Evolutionary conservation across 768 basidiomycete genomes (phyloP), one percentile per base, ranked within the genome.

Genomic region (Boletus tomentosulus): DNA sequence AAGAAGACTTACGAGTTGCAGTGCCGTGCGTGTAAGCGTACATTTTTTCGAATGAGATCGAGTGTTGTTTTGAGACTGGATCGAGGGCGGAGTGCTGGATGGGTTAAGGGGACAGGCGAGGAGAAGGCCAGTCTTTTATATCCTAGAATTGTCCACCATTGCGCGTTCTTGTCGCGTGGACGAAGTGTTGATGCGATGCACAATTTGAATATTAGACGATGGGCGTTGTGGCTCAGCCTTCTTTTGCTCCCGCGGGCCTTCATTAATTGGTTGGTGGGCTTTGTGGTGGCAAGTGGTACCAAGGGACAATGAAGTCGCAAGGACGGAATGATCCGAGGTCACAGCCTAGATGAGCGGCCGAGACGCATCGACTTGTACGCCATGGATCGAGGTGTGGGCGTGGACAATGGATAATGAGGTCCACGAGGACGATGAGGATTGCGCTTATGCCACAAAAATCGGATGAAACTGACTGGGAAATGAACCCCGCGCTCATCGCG

Each of bases 121-220:
- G 51, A 35, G 27, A 19, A 3, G 0, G 4, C 3, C 16, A 24
- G 16, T 24, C 34, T 51, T 63, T 49, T 62, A 61, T 62, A 62
- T 35, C 4, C 16, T 31, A 25, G 16, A 12, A 37, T 30, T 7
- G 22, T 35, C 25, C 48, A 33, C 30, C 49, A 4, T 30, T 22
- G 39, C 15, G 39, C 19, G n/a, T 35, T 16, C 38, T 15, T 8
- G 16, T 56, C 51, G 53, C 53, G 50, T 63, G 55, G 50, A 47
- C 44, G 58, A 53, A 41, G 16, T 45, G 43, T 28, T 28, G 25
- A 15, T 7, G 16, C 28, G 37, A 34, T 24, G 46, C n/a, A n/a
- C 10, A 10, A 12, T 11, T 24, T 31, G 34, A 16, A 24, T 10
- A 43, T 15, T 28, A 28, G 31, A 12, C 19, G n/a, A 33, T 45